Evolutionary conservation across 257 asterid species (phyloP).

Genomic region (Gardenia jasminoides): DNA sequence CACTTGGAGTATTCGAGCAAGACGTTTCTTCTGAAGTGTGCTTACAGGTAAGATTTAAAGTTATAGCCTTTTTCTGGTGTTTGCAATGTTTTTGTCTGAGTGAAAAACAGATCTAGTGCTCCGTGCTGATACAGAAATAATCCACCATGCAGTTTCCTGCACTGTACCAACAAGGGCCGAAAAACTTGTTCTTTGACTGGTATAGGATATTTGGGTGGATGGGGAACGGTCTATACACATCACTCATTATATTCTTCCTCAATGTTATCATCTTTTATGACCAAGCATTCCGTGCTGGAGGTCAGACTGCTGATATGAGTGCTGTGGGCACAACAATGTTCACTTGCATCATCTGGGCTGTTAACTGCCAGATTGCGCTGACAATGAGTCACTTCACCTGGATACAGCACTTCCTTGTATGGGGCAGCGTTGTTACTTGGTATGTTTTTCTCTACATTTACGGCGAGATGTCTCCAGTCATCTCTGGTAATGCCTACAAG

Average conservation of each 20-base stretch:
- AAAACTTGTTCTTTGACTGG: conserved; percentile 89
- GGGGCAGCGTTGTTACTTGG: conserved; percentile 73
- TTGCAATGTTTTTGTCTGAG: not conserved
- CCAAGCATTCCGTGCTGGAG: conserved; percentile 82
- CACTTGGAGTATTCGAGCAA: conserved; percentile 96
- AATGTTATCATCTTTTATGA: conserved; percentile 67
- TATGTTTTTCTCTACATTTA: conserved; percentile 69
- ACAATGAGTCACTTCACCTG: conserved; percentile 95
- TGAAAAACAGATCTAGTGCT: not conserved
- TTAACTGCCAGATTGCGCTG: conserved; percentile 81
- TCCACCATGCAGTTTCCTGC: conserved; percentile 78
- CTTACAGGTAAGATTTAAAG: conserved; percentile 67
- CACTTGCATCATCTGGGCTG: conserved; percentile 90
- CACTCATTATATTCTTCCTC: conserved; percentile 73
- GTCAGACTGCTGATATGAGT: conserved; percentile 86
- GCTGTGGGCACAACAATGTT: conserved; percentile 91
- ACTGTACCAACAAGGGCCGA: conserved; percentile 92
- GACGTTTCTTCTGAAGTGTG: conserved; percentile 98
- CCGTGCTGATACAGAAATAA: conserved; percentile 15
- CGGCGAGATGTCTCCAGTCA: conserved; percentile 46
- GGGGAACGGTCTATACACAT: conserved; percentile 81
- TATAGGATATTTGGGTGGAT: conserved; percentile 86
- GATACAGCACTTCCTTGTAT: conserved; percentile 79
- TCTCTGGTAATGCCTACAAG: conserved; percentile 48
- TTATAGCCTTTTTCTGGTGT: not conserved